Base-by-base conservation (phyloP, 805 yeast species). In the Vanderwaltozyma tropicalis region DNA sequence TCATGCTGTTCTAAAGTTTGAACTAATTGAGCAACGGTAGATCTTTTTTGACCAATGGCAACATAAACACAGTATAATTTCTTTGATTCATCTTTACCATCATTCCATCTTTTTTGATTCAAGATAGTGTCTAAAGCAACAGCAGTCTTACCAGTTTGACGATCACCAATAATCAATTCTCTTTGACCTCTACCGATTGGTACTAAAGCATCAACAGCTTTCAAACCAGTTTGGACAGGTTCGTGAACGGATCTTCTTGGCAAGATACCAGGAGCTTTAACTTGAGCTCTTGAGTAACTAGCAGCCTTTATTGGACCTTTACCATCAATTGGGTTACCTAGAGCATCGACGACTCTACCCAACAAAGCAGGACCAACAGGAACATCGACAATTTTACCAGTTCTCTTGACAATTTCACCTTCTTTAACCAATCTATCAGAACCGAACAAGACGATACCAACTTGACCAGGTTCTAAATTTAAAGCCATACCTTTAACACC, bases 401-500 rank as follows among this genome's bases (percentile, higher is more conserved):
- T 88, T 79, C 98, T 88, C 83, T 89, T 92, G 65, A 92, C 99
- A 65, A 94, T 81, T 72, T 92, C 96, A 74, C 98, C 97, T 76
- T 92, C 96, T 75, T 87, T 88, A 69, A 92, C 97, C 57, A 80
- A 78, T 69, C 95, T 80, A 71, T 92, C 99, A 52, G 97, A 88
- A 76, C 98, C 99, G 77, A 92, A 92, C 71, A 92, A 76, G 73
- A 92, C 99, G 66, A 92, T 80, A 86, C 99, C 99, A 67, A 92
- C 99, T 74, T 92, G 97, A 71, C 95, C 96, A 61, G 97, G 95
- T 75, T 92, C 99, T 80, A 92, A 84, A 80, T 92, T 92, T 67
- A 92, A 79, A 64, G 98, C 97, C 99, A 92, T 92, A 82, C 98
- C 99, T 73, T 88, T 86, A 61, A 89, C 97, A 77, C 99, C 98